phyloP scores from a whole-genome alignment of 2,329 filamentous ascomycete species.

The Aureobasidium sp. region DNA sequence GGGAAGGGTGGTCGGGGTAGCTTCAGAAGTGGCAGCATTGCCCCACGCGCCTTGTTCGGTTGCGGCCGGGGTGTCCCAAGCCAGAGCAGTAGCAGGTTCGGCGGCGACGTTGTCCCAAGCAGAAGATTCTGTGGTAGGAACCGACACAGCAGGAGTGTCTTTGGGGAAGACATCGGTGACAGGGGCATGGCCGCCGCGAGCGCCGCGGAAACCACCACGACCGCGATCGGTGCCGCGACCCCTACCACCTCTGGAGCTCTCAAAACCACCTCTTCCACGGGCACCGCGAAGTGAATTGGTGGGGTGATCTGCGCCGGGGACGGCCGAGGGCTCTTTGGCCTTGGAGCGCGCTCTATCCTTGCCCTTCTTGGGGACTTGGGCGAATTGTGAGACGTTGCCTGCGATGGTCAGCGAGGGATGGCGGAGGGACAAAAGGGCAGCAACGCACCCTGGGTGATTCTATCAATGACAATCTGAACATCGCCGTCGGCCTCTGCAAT shows the following conservation, averaged over 20 bases:
- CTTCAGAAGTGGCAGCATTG: slow-evolving; percentile 25
- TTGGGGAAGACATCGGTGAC: slow-evolving; percentile 54
- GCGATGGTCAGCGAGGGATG: neutral
- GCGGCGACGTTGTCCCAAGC: slow-evolving; percentile 50
- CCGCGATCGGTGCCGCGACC: slow-evolving; percentile 56
- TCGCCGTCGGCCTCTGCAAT: slow-evolving; percentile 79
- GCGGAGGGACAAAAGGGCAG: neutral
- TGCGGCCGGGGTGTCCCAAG: slow-evolving; percentile 24
- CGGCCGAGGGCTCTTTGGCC: slow-evolving; percentile 54
- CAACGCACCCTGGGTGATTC: slow-evolving; percentile 67
- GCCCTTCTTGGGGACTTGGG: slow-evolving; percentile 67
- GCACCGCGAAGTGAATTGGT: slow-evolving; percentile 37
- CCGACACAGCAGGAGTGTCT: slow-evolving; percentile 47
- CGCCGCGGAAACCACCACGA: slow-evolving; percentile 47
- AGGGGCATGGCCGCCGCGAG: slow-evolving; percentile 53
- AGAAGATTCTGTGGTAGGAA: slow-evolving; percentile 63
- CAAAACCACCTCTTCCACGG: slow-evolving; percentile 38
- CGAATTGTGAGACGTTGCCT: slow-evolving; percentile 79
- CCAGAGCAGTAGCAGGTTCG: slow-evolving; percentile 26
- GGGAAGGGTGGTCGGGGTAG: slow-evolving; percentile 26
- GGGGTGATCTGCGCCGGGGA: slow-evolving; percentile 47
- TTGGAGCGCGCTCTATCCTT: slow-evolving; percentile 69
- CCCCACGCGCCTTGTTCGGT: slow-evolving; percentile 38
- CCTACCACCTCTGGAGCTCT: slow-evolving; percentile 53
- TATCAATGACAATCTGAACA: slow-evolving; percentile 64